Percentiles rank a stretch among this genome's conserved stretches.
Evolutionary conservation across 192 early-diverging fungal species (phyloP).

Genomic region (Coemansia sp.): DNA sequence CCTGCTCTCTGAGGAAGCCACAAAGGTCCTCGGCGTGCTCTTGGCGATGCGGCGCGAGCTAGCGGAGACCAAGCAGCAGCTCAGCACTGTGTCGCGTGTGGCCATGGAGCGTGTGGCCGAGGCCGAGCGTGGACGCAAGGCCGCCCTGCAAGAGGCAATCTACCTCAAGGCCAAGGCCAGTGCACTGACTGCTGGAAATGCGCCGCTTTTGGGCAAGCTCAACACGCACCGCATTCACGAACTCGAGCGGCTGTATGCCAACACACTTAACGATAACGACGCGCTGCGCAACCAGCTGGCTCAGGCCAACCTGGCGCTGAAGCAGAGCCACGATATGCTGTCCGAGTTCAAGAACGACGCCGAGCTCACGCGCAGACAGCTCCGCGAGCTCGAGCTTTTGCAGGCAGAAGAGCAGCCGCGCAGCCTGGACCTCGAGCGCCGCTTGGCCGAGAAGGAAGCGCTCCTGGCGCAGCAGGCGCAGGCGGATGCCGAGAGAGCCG

Average conservation of each 20-base stretch:
- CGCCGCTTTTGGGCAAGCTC: constrained; percentile 31
- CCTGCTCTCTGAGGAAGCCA: constrained; percentile 11
- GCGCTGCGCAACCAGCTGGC: constrained; percentile 45
- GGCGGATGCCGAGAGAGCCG: constrained; percentile 11
- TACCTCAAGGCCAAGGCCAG: constrained; percentile 50
- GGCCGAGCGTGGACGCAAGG: constrained; percentile 49
- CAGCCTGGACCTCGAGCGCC: constrained; percentile 8
- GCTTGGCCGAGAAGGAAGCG: constrained; percentile 9
- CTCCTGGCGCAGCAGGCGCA: constrained; percentile 19
- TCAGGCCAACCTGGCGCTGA: constrained; percentile 34
- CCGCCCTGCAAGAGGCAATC: constrained; percentile 54
- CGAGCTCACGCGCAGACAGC: constrained; percentile 30
- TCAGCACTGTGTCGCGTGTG: constrained; percentile 41
- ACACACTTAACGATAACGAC: constrained; percentile 49
- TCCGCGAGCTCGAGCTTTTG: constrained; percentile 32
- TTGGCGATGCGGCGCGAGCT: constrained; percentile 45
- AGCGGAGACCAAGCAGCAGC: constrained; percentile 45
- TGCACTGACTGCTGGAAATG: constrained; percentile 29
- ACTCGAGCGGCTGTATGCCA: constrained; percentile 50
- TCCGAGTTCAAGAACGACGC: constrained; percentile 33
- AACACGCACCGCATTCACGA: constrained; percentile 41
- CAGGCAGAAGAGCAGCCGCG: constrained; percentile 20
- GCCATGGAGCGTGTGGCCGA: constrained; percentile 49
- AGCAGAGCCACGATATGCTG: constrained; percentile 43
- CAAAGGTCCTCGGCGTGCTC: constrained; percentile 32